Evolutionary conservation across 1,139 yeast genomes (phyloP), one percentile per base, ranked within the genome.

Genomic region (Arxiozyma heterogenica): DNA sequence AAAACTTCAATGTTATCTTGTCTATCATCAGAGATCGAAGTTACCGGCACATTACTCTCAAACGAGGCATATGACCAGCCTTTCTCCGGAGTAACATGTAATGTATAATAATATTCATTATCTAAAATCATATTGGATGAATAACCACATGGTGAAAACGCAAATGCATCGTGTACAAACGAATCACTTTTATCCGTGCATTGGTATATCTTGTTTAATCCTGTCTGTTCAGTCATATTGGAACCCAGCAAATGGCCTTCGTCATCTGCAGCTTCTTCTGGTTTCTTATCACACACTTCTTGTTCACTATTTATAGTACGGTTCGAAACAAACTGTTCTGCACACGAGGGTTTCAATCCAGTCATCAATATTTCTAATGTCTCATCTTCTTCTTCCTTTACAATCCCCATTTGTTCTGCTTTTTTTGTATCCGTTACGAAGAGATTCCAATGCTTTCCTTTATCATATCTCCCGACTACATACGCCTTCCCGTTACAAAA

Each of bases 1-100:
- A 83, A 69, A 7, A 87, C 82, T 21, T 77, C 77, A 39, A 74
- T 65, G 61, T 83, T 79, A 50, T 64, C 65, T 50, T 64, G 65
- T 39, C 56, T 50, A 23, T 57, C 50, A 23, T 50, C 22, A 50
- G 76, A 72, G 50, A 78, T 68, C 44, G 68, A 68, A 53, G 70
- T 69, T 18, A 74, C 70, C 5, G 80, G 73, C 51, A 83, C 88
- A 68, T 88, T 93, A 21, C 97, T 83, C 69, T 93, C 98, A 71
- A 91, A 93, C 18, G 96, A 87, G 17, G 98, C 98, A 71, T 93
- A 93, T 2, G 96, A 88, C 89, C 95, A 93, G 38, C 93, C 95
- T 21, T 76, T 70, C 69, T 93, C 98, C 0, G 98, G 98, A 0
- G 98, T 93, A 45, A 93, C 87, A 69, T 93, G 98, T 58, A 91